These are phyloP conservation scores for Vararia minispora DNA, from an alignment of 768 basidiomycete genomes.

Conservation along the genomic window DNA sequence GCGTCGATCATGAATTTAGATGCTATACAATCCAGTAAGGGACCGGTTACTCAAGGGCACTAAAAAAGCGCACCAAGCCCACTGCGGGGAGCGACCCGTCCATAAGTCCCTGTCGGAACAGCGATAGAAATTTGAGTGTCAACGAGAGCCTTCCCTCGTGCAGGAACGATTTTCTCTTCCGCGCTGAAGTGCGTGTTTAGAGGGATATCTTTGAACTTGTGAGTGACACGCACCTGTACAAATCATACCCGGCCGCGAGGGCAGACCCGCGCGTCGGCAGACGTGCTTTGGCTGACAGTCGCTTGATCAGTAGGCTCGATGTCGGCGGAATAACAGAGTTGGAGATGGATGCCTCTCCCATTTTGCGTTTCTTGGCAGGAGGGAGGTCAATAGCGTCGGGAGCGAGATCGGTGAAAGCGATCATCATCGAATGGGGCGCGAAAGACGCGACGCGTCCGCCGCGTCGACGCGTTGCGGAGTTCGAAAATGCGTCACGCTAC, in stretches of 20 bases:
- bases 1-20: constrained; percentile 98
- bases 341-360: constrained; percentile 29
- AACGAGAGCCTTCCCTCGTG: constrained; percentile 83
- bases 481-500: no score
- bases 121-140: constrained; percentile 91
- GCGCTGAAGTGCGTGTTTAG: constrained; percentile 38
- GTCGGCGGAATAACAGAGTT: constrained; percentile 25
- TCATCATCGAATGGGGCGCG: no score
- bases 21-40: constrained; percentile 43
- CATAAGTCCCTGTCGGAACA: constrained; percentile 89
- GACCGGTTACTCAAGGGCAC: background rate
- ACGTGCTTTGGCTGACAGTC: constrained; percentile 69
- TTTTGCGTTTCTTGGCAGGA: constrained; percentile 48
- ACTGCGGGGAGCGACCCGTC: constrained; percentile 90
- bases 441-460: no score
- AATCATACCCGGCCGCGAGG: constrained; percentile 88
- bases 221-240: constrained; percentile 64
- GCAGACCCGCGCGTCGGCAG: constrained; percentile 81
- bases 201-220: background rate
- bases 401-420: no score
- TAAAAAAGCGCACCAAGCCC: constrained; percentile 63
- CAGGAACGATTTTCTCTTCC: constrained; percentile 74
- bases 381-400: no score
- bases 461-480: no score
- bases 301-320: constrained; percentile 67